These are phyloP conservation scores for Citrullus colocynthis DNA, from an alignment of 306 rosid species.

Conservation along the genomic window DNA sequence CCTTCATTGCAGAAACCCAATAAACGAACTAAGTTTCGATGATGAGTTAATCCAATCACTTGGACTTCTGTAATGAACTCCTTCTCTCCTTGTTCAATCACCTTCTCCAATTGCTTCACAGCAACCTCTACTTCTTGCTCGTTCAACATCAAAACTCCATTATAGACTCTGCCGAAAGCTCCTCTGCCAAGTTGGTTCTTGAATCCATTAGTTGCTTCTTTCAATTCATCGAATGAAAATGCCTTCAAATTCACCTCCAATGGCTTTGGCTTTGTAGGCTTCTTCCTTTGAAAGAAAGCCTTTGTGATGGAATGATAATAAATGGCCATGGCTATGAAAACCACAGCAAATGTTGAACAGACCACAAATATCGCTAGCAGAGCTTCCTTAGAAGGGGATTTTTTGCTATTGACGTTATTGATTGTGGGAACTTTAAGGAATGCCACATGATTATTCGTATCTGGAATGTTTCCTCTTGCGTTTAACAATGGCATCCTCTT, in stretches of 20 bases:
- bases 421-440: background rate
- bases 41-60: slow-evolving; percentile 15
- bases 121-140: slow-evolving; percentile 9
- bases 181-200: slow-evolving; percentile 19
- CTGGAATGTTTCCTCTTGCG: background rate
- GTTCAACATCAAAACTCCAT: slow-evolving; percentile 8
- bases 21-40: slow-evolving; percentile 16
- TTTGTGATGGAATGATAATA: background rate
- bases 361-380: background rate
- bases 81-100: slow-evolving; percentile 9
- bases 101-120: slow-evolving; percentile 14
- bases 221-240: slow-evolving; percentile 14
- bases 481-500: slow-evolving; percentile 22
- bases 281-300: background rate
- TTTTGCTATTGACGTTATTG: background rate
- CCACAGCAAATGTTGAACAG: background rate
- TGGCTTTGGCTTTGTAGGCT: background rate
- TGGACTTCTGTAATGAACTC: slow-evolving; percentile 16
- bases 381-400: background rate
- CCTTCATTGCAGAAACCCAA: slow-evolving; percentile 26
- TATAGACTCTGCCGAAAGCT: slow-evolving; percentile 23
- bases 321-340: background rate
- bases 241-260: slow-evolving; percentile 7
- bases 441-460: background rate
- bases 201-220: slow-evolving; percentile 26